phyloP scores from a whole-genome alignment of 345 rosid genomes.

The Brassica napus region DNA sequence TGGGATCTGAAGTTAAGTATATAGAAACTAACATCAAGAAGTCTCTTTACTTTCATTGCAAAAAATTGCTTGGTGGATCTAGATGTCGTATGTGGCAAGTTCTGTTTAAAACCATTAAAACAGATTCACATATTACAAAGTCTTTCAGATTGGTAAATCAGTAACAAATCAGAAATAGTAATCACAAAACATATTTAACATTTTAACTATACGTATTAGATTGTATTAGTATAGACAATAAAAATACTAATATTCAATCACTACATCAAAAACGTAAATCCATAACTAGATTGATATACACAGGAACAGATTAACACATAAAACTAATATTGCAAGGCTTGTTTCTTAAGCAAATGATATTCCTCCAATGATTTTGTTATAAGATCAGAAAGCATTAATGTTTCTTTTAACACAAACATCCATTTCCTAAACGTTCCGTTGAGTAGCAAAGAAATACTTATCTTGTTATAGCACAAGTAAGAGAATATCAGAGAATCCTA shows the following conservation, averaged over 20 bases:
- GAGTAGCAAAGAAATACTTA: slow-evolving; percentile 8
- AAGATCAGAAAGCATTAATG: not conserved
- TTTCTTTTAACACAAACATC: not conserved
- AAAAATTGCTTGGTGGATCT: slow-evolving; percentile 5
- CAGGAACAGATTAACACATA: not conserved
- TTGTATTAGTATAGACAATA: not conserved
- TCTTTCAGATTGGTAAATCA: not conserved
- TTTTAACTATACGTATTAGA: not conserved
- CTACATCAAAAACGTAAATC: not conserved
- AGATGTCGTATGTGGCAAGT: not conserved
- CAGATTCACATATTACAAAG: not conserved
- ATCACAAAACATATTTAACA: not conserved
- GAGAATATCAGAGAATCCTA: slow-evolving; percentile 22
- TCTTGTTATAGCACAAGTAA: slow-evolving; percentile 18
- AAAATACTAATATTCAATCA: not conserved
- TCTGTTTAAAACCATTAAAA: not conserved
- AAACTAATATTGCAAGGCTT: not conserved
- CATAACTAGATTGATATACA: not conserved
- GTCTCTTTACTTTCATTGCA: not conserved
- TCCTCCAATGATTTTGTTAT: not conserved
- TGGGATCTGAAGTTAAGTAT: slow-evolving; percentile 35
- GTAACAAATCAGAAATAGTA: not conserved
- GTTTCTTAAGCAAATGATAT: not conserved
- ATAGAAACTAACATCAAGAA: slow-evolving; percentile 7
- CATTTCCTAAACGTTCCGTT: slow-evolving; percentile 3